phyloP scores from a whole-genome alignment of 495 filamentous ascomycete genomes.

The Penicillium odoratum region DNA sequence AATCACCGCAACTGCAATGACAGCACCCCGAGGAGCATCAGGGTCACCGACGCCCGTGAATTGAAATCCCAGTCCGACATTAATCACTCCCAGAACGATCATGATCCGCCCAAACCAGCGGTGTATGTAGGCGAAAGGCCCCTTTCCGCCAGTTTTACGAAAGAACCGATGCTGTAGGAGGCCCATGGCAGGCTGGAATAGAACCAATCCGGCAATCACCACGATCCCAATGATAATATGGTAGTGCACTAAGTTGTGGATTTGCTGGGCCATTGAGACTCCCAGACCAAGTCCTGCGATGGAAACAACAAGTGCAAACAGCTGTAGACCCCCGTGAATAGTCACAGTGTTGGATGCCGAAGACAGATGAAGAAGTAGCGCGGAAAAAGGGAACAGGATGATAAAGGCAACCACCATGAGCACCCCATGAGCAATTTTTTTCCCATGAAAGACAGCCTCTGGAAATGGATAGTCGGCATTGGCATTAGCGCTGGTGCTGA shows the following conservation, averaged over 20 bases:
- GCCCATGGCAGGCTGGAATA: constrained; percentile 66
- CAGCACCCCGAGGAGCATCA: constrained; percentile 33
- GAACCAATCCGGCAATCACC: constrained; percentile 52
- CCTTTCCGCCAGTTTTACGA: constrained; percentile 49
- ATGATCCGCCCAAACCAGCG: constrained; percentile 70
- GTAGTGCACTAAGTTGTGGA: constrained; percentile 25
- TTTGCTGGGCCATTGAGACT: constrained; percentile 44
- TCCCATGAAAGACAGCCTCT: constrained; percentile 15
- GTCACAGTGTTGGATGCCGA: constrained; percentile 31
- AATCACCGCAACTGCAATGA: constrained; percentile 61
- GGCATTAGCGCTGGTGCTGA: neutral
- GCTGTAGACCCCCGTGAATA: constrained; percentile 61
- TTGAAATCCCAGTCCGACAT: constrained; percentile 69
- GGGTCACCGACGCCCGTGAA: constrained; percentile 30
- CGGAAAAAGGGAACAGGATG: constrained; percentile 54
- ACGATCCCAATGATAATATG: constrained; percentile 60
- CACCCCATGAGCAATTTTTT: constrained; percentile 42
- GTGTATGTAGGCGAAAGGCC: constrained; percentile 57
- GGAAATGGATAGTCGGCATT: constrained; percentile 13
- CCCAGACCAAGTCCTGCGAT: constrained; percentile 65
- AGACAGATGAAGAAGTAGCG: constrained; percentile 45
- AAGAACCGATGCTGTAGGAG: constrained; percentile 61
- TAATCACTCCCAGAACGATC: constrained; percentile 64
- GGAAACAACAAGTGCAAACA: constrained; percentile 53
- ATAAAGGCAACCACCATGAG: constrained; percentile 44